Evolutionary conservation across 2,329 filamentous ascomycete genomes (phyloP), one percentile per base, ranked within the genome.

Genomic region (Cladosporium sp.): DNA sequence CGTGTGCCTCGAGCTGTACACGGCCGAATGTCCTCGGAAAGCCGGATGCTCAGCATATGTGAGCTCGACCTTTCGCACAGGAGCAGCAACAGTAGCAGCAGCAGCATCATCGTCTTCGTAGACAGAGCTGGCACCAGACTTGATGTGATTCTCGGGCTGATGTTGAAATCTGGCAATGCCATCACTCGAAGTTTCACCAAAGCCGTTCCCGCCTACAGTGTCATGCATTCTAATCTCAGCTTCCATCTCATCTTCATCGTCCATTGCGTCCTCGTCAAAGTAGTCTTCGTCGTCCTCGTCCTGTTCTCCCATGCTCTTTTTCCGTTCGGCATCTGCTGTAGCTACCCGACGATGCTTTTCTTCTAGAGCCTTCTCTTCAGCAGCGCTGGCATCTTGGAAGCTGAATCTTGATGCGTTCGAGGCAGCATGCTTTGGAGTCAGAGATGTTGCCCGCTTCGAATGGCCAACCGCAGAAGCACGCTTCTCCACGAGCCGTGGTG

Each of bases 331-430:
- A 4, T 36, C 24, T 6, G 20, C 41, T 15, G 40, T 56, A 8
- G 39, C 47, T 17, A 62, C 55, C 27, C 57, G 58, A 8, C 63
- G 58, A 40, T 89, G 86, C 42, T 83, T 79, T 58, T 89, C 88
- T 65, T 89, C 88, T 36, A 90, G 71, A 32, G 86, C 65, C 65
- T 83, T 85, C 66, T 85, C 82, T 60, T 85, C 80, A 0, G 74
- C 72, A 4, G 77, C 73, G 4, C 80, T 82, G 12, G 85, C 85
- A 13, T 84, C 80, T 61, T 91, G 87, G 61, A 92, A 92, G 60
- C 87, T 91, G 63, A 92, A 91, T 12, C 88, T 76, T 0, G 86
- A 89, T 0, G 87, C 88, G 9, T 84, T 88, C 64, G 86, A 90
- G 3, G 67, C 69, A 40, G 73, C 64, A 56, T 76, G 73, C 40